phyloP scores from a whole-genome alignment of 352 stramenopile genomes.

The Ophiocytium majus region DNA sequence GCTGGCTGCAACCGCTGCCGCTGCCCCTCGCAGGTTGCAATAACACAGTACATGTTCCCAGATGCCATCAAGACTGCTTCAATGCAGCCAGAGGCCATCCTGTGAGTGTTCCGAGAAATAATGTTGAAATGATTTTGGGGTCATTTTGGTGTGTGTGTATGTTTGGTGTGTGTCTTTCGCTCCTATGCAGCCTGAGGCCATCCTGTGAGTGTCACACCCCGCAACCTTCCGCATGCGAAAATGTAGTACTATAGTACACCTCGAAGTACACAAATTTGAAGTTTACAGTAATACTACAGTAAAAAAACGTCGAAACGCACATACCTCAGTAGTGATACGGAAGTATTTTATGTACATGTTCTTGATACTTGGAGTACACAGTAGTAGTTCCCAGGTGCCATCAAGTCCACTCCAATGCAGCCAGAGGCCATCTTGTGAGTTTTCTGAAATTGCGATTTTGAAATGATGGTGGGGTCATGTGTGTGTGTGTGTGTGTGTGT shows the following conservation, averaged over 20 bases:
- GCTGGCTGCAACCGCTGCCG: neutral
- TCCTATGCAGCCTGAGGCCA: neutral
- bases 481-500: too few species aligned
- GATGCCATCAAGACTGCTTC: constrained; percentile 26
- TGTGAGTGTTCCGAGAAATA: neutral
- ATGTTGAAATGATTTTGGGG: neutral
- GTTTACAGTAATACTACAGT: neutral
- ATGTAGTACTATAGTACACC: neutral
- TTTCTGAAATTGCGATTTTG: neutral
- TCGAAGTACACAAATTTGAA: neutral
- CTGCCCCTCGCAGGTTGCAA: constrained; percentile 32
- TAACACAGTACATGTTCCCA: constrained; percentile 49
- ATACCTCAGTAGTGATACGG: too few species aligned
- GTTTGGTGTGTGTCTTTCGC: neutral
- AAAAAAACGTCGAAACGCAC: too few species aligned
- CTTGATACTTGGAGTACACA: constrained; percentile 25
- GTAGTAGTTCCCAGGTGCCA: constrained; percentile 32
- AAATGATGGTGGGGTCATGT: neutral
- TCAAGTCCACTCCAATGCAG: constrained; percentile 17
- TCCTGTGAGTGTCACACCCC: constrained; percentile 3
- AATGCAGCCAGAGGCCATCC: neutral
- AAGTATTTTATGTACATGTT: too few species aligned
- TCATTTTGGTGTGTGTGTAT: neutral
- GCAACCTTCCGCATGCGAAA: too few species aligned
- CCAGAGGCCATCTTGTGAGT: constrained; percentile 6